phyloP scores from a whole-genome alignment of 345 rosid species.

The Acer yangbiense region DNA sequence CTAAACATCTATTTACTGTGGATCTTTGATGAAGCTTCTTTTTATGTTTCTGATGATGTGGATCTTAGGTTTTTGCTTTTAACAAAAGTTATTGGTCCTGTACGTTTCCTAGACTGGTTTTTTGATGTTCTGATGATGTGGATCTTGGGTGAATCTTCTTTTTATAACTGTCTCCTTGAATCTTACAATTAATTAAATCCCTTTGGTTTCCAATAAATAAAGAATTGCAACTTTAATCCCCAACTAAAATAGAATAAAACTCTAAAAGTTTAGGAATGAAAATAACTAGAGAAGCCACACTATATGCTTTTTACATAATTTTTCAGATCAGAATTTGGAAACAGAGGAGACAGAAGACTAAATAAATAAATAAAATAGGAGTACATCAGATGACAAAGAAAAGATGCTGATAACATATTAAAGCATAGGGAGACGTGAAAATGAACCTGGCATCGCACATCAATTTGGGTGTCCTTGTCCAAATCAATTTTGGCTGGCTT shows the following conservation, averaged over 20 bases:
- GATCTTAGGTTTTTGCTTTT: background rate
- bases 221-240: background rate
- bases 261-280: background rate
- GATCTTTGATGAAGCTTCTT: background rate
- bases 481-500: conserved; percentile 77
- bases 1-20: no score
- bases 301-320: background rate
- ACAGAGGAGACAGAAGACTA: conserved; percentile 13
- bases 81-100: no score
- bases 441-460: conserved; percentile 89
- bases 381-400: background rate
- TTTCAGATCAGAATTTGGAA: conserved; percentile 6
- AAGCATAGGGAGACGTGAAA: conserved; percentile 5
- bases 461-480: conserved; percentile 81
- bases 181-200: background rate
- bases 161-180: background rate
- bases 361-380: background rate
- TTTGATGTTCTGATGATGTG: background rate
- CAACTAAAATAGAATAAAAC: background rate
- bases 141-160: background rate
- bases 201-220: background rate
- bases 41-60: background rate
- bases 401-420: conserved; percentile 3
- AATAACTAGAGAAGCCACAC: background rate
- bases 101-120: no score